Percentiles rank a stretch among this genome's conserved stretches.
phyloP scores from a whole-genome alignment of 495 filamentous ascomycete genomes.

The Xylaria telfairii region DNA sequence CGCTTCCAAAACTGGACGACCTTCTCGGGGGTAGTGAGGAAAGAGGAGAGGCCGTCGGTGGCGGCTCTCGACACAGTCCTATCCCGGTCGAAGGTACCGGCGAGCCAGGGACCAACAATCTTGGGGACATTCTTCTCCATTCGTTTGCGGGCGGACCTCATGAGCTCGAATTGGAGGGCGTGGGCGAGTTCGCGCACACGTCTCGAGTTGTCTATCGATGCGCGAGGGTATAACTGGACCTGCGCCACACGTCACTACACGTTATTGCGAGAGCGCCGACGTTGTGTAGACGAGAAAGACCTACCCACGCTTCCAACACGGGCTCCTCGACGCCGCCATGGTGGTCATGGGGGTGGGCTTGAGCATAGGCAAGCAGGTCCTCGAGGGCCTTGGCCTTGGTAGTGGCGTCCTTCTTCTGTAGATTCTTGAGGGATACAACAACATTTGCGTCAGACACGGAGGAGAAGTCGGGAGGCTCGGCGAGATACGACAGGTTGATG shows the following conservation, averaged over 20 bases:
- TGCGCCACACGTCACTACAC: constrained; percentile 46
- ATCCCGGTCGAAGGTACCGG: constrained; percentile 86
- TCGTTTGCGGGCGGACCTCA: constrained; percentile 74
- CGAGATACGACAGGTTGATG: constrained; percentile 74
- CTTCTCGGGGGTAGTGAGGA: constrained; percentile 83
- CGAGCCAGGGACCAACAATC: constrained; percentile 85
- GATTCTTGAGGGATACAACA: constrained; percentile 87
- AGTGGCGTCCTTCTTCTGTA: constrained; percentile 88
- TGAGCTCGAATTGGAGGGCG: constrained; percentile 72
- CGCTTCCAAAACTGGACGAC: constrained; percentile 73
- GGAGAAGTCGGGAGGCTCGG: constrained; percentile 83
- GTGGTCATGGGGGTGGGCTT: constrained; percentile 49
- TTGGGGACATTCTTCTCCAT: constrained; percentile 77
- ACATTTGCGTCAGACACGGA: constrained; percentile 77
- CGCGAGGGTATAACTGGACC: constrained; percentile 84
- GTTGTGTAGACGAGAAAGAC: neutral
- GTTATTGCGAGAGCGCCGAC: neutral
- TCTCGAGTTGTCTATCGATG: constrained; percentile 86
- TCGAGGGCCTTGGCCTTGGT: constrained; percentile 95
- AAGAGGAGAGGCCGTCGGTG: constrained; percentile 70
- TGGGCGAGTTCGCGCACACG: constrained; percentile 87
- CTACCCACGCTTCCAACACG: constrained; percentile 84
- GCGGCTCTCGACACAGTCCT: constrained; percentile 72
- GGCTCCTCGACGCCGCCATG: constrained; percentile 71
- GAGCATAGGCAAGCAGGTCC: constrained; percentile 73